These are phyloP conservation scores for Chaetomium cochliodes DNA, from an alignment of 495 filamentous ascomycete species.

Conservation along the genomic window DNA sequence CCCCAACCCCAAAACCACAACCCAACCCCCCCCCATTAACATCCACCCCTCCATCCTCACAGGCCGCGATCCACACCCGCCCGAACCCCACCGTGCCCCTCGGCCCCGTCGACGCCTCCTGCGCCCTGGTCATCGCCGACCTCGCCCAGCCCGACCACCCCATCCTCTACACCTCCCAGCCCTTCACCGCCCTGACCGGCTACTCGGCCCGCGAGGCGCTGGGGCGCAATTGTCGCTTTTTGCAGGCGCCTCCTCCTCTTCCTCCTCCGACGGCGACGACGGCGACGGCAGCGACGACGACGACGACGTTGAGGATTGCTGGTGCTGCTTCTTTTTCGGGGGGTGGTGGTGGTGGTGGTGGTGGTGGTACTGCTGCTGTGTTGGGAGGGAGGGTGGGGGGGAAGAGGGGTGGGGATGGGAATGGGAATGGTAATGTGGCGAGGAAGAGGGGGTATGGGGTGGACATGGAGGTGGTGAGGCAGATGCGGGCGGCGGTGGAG, in stretches of 20 bases:
- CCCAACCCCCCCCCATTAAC: slow-evolving; percentile 14
- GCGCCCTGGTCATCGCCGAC: slow-evolving; percentile 51
- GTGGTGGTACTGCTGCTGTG: background rate
- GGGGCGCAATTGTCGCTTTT: slow-evolving; percentile 54
- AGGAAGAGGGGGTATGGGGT: slow-evolving; percentile 26
- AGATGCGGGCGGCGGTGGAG: slow-evolving; percentile 44
- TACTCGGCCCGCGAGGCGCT: slow-evolving; percentile 44
- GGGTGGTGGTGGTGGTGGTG: background rate
- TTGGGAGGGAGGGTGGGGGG: background rate
- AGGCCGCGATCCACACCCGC: slow-evolving; percentile 43
- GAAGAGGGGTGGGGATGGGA: background rate
- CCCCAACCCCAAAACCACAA: background rate
- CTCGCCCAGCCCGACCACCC: slow-evolving; percentile 44
- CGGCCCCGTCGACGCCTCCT: slow-evolving; percentile 48
- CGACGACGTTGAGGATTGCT: background rate
- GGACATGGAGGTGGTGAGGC: slow-evolving; percentile 37
- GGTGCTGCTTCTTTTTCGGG: no score
- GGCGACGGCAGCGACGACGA: no score
- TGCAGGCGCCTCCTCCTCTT: slow-evolving; percentile 42
- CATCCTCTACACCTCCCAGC: slow-evolving; percentile 50
- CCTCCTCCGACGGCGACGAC: background rate
- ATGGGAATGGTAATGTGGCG: background rate
- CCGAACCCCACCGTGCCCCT: slow-evolving; percentile 47
- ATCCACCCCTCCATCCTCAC: background rate
- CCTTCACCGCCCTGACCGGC: slow-evolving; percentile 47